Evolutionary conservation across 2,329 filamentous ascomycete species (phyloP).

Genomic region (Claviceps lovelessii): DNA sequence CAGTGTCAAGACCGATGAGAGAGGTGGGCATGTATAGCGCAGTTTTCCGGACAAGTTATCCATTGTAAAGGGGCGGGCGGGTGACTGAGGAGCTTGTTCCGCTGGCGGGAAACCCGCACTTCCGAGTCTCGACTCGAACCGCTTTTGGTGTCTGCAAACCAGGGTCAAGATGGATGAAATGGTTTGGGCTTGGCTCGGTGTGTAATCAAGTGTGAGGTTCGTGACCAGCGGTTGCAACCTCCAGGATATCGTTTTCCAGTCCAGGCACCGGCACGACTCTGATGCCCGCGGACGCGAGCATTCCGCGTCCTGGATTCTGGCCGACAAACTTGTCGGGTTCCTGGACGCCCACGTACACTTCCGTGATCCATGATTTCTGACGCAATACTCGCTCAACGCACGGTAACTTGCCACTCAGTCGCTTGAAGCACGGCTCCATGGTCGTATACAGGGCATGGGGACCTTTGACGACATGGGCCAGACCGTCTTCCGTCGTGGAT

Average conservation of each 20-base stretch:
- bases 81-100: neutral
- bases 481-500: constrained; percentile 35
- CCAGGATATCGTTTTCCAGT: constrained; percentile 66
- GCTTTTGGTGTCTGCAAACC: neutral
- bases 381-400: constrained; percentile 69
- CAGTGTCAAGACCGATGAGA: neutral
- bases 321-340: constrained; percentile 87
- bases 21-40: neutral
- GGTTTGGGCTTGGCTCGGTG: neutral
- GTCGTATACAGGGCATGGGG: constrained; percentile 64
- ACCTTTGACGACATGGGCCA: constrained; percentile 26
- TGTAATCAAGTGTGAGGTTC: constrained; percentile 7
- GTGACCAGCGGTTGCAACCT: constrained; percentile 74
- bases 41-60: neutral
- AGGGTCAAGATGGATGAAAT: neutral
- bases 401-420: constrained; percentile 58
- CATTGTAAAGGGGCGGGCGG: neutral
- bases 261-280: constrained; percentile 58
- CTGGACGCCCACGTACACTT: constrained; percentile 73
- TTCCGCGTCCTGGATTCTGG: constrained; percentile 59
- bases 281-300: constrained; percentile 59
- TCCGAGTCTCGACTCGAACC: neutral
- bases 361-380: constrained; percentile 47
- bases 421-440: constrained; percentile 69
- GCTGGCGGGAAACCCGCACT: neutral